Evolutionary conservation across 805 yeast species (phyloP).

Genomic region (Saccharomycopsis guyanensis): DNA sequence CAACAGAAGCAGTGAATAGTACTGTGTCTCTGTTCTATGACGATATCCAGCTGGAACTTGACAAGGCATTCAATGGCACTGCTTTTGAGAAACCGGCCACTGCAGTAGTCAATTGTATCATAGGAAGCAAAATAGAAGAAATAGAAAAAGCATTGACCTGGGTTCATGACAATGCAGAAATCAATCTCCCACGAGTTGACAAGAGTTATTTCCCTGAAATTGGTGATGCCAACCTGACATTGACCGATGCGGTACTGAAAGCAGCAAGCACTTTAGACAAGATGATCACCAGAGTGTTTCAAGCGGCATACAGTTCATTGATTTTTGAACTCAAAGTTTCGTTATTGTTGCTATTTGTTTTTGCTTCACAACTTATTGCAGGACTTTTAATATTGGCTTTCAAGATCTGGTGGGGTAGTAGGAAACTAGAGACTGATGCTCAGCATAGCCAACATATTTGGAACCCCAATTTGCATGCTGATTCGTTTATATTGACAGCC

Average conservation of each 20-base stretch:
- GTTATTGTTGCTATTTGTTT: slow-evolving; percentile 35
- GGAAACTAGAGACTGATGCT: no score
- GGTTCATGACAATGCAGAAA: slow-evolving; percentile 57
- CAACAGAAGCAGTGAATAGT: slow-evolving; percentile 50
- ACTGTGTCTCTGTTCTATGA: slow-evolving; percentile 52
- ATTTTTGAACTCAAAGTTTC: slow-evolving; percentile 27
- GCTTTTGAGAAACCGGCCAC: slow-evolving; percentile 55
- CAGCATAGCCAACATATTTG: no score
- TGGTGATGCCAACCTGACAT: slow-evolving; percentile 11
- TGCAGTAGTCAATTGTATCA: slow-evolving; percentile 67
- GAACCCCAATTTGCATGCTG: no score
- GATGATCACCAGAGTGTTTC: not conserved
- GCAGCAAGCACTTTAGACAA: not conserved
- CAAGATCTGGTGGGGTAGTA: not conserved
- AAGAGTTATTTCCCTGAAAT: slow-evolving; percentile 25
- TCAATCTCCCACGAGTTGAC: slow-evolving; percentile 48
- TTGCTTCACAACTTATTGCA: slow-evolving; percentile 40
- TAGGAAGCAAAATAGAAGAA: slow-evolving; percentile 62
- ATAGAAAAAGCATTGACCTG: slow-evolving; percentile 72
- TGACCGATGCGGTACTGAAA: not conserved
- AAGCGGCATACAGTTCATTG: not conserved
- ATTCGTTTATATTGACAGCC: slow-evolving; percentile 10
- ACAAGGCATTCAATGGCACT: slow-evolving; percentile 58
- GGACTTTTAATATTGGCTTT: slow-evolving; percentile 26
- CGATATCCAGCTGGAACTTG: slow-evolving; percentile 52